phyloP scores from a whole-genome alignment of 257 asterid genomes.

The Lithospermum erythrorhizon region DNA sequence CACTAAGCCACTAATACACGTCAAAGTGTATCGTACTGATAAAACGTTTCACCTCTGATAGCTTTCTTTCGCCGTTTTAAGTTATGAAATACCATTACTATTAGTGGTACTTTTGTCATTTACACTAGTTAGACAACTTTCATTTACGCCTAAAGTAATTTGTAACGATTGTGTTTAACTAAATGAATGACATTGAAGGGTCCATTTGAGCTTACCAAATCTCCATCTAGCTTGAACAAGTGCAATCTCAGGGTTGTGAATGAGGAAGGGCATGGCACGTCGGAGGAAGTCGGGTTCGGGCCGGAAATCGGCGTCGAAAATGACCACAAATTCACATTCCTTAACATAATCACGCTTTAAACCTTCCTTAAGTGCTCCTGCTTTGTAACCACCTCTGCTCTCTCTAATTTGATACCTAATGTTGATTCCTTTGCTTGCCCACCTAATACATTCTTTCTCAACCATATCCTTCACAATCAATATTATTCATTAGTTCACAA shows the following conservation, averaged over 20 bases:
- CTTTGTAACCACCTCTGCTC: slow-evolving; percentile 83
- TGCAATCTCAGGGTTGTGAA: slow-evolving; percentile 66
- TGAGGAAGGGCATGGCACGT: slow-evolving; percentile 75
- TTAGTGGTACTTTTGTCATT: no score
- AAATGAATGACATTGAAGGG: not conserved
- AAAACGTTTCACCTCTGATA: no score
- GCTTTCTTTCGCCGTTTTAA: no score
- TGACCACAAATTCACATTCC: slow-evolving; percentile 73
- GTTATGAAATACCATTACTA: no score
- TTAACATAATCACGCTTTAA: slow-evolving; percentile 62
- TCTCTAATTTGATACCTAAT: slow-evolving; percentile 75
- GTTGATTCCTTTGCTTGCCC: slow-evolving; percentile 85
- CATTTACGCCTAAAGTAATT: no score
- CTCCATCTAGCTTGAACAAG: slow-evolving; percentile 98
- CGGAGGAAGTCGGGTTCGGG: slow-evolving; percentile 94
- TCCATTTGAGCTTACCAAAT: slow-evolving; percentile 43
- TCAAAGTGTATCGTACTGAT: no score
- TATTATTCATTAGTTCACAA: not conserved
- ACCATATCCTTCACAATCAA: slow-evolving; percentile 57
- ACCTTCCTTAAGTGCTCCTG: slow-evolving; percentile 97
- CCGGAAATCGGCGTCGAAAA: slow-evolving; percentile 92
- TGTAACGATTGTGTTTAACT: no score
- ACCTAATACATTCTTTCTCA: slow-evolving; percentile 83
- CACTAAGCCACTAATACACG: no score
- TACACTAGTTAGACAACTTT: no score